Evolutionary conservation across 108 stramenopile genomes (phyloP), one percentile per base, ranked within the genome.

Genomic region (Skeletonema potamos): DNA sequence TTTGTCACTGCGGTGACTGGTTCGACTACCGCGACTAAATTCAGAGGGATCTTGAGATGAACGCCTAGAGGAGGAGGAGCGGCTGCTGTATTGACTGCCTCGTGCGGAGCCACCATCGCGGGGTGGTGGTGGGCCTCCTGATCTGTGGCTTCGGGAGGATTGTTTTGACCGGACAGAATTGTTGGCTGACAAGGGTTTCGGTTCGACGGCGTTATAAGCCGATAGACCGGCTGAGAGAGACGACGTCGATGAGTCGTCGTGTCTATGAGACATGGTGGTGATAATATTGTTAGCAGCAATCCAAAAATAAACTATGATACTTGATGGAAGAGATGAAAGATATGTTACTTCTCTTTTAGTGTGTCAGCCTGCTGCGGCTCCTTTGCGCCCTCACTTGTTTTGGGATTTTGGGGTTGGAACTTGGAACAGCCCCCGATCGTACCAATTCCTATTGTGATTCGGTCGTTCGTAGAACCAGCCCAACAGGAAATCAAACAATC

Each of bases 191-290:
- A 72, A 54, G 10, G 77, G 77, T 51, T 51, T 51, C 5, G 79
- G 79, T 33, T 80, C 79, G 9, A 72, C 67, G 67, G 79, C 79
- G 62, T 80, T 73, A 63, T 80, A 80, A 44, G 62, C 72, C 6
- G 72, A 73, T 7, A 73, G 62, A 22, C 68, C 72, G 15, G 72
- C 72, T 3, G 79, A 80, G 26, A 80, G 54, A 11, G 79, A 80
- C 0, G 79, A 80, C 48, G 39, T 15, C 3, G 39, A 41, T 15
- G 39, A 41, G 39, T 41, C 39, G 39, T 41, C 39, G 39, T 41
- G 39, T 15, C 39, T n/a, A n/a, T 41, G 39, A 15, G 39, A 41
- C 39, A 41, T 41, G 39, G 39, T 41, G 3, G 15, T 36, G n/a
- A n/a, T n/a, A n/a, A n/a, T n/a, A n/a, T n/a, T n/a, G n/a, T n/a